Base-by-base conservation (phyloP, 2,329 filamentous ascomycete species). In the Trichoderma harzianum region DNA sequence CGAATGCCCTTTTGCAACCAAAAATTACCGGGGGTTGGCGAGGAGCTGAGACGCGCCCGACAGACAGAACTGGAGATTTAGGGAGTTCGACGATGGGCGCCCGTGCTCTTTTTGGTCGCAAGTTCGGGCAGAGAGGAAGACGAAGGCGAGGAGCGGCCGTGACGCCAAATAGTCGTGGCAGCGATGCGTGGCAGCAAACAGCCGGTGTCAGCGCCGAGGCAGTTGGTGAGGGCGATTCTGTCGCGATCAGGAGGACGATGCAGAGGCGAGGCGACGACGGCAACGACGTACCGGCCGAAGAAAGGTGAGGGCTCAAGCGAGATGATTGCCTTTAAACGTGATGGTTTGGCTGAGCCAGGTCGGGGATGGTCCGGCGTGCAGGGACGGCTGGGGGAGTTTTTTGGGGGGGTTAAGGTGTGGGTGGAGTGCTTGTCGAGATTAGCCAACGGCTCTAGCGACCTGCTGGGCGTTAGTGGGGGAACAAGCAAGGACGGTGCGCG, bases 281-380 rank as follows among this genome's bases (percentile, higher is more conserved):
- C 66, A 76, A 76, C 76, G 78, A 77, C 79, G 82, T 82, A 81
- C 82, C 80, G 80, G 83, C 84, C 84, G 82, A 84, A 80, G 80
- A 79, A 79, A 79, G 79, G 79, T 80, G 81, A 81, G 81, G 81
- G 80, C 80, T 80, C 83, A 86, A 86, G 84, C 84, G 85, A 86
- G 79, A 86, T 86, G 84, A 85, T 83, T 83, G 81, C 81, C 81
- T 81, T 80, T 80, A 80, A 82, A 80, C 79, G 81, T 81, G 81
- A 81, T 82, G 78, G 80, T 78, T 73, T 76, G 79, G 76, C 77
- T 77, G 78, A 75, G 74, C 78, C 78, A 77, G 80, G 77, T 79
- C 77, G 76, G 76, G 78, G 77, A 74, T 76, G 73, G 74, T 72
- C 74, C 74, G 75, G 76, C 72, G 72, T 76, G 73, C 75, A 74